Base-by-base conservation (phyloP, 2,329 filamentous ascomycete species). In the Nothomitra cinnamomea region DNA sequence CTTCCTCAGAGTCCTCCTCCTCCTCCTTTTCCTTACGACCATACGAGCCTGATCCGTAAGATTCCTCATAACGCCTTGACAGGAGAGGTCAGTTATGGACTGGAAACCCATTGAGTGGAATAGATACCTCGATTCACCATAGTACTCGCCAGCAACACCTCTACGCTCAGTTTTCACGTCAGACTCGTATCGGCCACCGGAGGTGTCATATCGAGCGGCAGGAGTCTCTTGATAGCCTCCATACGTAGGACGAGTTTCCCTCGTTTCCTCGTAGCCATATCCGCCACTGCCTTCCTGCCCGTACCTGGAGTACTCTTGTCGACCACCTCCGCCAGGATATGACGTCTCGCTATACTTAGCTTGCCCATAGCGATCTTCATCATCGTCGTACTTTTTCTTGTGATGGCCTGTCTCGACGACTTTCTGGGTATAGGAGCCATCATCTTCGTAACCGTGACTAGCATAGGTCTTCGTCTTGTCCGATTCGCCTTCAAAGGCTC, bases 371-470 rank as follows among this genome's bases (percentile, higher is more conserved):
- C 74, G 73, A 58, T 74, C 67, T 19, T 72, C 50, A 13, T 50
- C 53, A 22, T 72, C 51, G 57, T 61, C 61, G 43, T 62, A 58
- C 28, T 59, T 60, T 54, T 62, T 61, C 21, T 57, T 63, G 54
- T 65, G 73, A 53, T 71, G 77, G 28, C 77, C 79, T 57, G 80
- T 79, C 64, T 86, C 76, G 12, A 74, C 77, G 58, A 78, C 74
- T 4, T 72, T 76, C 61, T 82, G 73, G 2, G 72, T 77, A 64
- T 80, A 78, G 5, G 77, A 79, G 21, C 78, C 79, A 54, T 84
- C 77, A 5, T 76, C 67, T 40, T 74, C 72, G 43, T 78, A 74
- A 35, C 72, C 72, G 55, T 75, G 69, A 58, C 71, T 72, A 53
- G 72, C 69, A 58, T 74, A 76, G 49, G 68, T 70, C 61, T 79